phyloP scores from a whole-genome alignment of 1,139 yeast species.

The Debaryomyces coudertii region DNA sequence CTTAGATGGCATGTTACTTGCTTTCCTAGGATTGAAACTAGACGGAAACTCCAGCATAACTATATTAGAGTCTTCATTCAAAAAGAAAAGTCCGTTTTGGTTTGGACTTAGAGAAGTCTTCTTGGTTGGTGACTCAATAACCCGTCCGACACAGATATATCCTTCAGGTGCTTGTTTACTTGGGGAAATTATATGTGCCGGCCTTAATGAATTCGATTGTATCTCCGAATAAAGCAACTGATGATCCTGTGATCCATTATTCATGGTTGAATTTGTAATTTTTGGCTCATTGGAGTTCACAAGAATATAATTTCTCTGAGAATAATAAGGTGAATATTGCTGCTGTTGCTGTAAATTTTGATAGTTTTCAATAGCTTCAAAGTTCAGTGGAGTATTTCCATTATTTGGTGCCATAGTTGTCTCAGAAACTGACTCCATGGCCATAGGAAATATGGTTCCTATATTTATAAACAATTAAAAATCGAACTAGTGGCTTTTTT shows the following conservation, averaged over 20 bases:
- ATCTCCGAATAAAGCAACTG: slow-evolving; percentile 13
- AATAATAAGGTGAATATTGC: slow-evolving; percentile 9
- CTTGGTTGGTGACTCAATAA: slow-evolving; percentile 15
- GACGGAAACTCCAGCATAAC: slow-evolving; percentile 14
- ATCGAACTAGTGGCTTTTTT: neutral
- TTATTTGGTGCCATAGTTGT: slow-evolving; percentile 7
- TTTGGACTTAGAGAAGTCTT: slow-evolving; percentile 11
- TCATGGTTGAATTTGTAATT: slow-evolving; percentile 7
- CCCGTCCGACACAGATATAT: slow-evolving; percentile 19
- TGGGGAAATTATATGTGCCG: slow-evolving; percentile 19
- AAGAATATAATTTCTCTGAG: slow-evolving; percentile 12
- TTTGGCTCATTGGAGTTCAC: slow-evolving; percentile 11
- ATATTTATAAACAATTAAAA: slow-evolving; percentile 1
- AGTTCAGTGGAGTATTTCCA: slow-evolving; percentile 6
- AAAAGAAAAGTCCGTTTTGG: slow-evolving; percentile 13
- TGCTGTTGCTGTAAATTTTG: slow-evolving; percentile 7
- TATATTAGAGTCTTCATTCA: slow-evolving; percentile 11
- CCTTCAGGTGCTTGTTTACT: slow-evolving; percentile 20
- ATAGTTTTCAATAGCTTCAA: slow-evolving; percentile 5
- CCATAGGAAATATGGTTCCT: neutral
- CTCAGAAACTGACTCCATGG: slow-evolving; percentile 5
- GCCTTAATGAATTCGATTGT: slow-evolving; percentile 10
- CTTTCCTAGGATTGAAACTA: slow-evolving; percentile 58
- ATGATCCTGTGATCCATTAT: slow-evolving; percentile 10
- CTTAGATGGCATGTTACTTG: slow-evolving; percentile 58